Conservation (phyloP, 2,329 filamentous ascomycete species). For the Colletotrichum cuscutae region DNA sequence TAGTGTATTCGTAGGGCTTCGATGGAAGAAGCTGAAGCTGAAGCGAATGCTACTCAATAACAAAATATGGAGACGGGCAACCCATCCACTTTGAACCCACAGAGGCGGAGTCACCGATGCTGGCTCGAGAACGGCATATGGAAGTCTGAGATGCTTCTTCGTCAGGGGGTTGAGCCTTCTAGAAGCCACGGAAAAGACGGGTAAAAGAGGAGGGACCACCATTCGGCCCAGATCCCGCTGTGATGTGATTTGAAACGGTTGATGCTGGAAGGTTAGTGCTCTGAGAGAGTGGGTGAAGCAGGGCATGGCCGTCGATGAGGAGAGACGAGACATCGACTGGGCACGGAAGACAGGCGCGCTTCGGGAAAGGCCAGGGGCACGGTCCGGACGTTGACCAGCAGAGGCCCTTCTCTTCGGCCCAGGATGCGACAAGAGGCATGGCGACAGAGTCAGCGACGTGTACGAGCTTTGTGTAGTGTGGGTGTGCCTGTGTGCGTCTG, state of each 20-base stretch:
- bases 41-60: constrained; percentile 6
- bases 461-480: constrained; percentile 33
- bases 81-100: constrained; percentile 13
- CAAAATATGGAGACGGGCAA: constrained; percentile 11
- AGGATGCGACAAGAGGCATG: constrained; percentile 26
- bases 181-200: constrained; percentile 33
- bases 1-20: constrained; percentile 9
- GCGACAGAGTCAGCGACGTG: constrained; percentile 31
- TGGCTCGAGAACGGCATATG: constrained; percentile 15
- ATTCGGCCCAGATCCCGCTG: constrained; percentile 32
- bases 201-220: constrained; percentile 33
- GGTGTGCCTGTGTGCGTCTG: constrained; percentile 31
- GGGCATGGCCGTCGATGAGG: constrained; percentile 11
- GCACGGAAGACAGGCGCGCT: constrained; percentile 30
- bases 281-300: constrained; percentile 16
- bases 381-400: constrained; percentile 23
- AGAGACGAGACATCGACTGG: constrained; percentile 31
- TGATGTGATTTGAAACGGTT: constrained; percentile 35
- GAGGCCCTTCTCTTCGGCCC: constrained; percentile 24
- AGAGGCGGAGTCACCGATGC: constrained; percentile 25
- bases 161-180: constrained; percentile 25
- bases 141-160: constrained; percentile 13
- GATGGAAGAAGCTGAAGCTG: not conserved
- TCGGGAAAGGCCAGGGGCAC: constrained; percentile 29
- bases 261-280: constrained; percentile 31